Evolutionary conservation across 345 rosid species (phyloP).

Genomic region (Pseudoturritis turrita): DNA sequence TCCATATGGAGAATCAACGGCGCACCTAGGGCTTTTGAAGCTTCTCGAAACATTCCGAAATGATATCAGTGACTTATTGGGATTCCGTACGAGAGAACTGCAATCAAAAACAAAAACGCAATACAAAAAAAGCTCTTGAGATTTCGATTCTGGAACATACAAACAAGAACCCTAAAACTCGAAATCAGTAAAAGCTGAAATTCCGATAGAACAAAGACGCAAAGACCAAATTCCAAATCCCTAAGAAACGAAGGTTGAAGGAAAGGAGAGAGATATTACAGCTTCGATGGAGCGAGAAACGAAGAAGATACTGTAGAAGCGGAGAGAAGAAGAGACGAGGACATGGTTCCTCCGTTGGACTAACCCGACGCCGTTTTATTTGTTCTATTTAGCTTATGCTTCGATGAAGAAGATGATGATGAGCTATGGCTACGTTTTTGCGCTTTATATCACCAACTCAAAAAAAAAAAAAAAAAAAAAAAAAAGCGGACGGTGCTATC

Average conservation of each 20-base stretch:
- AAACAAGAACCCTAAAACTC: not conserved
- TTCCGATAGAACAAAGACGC: not conserved
- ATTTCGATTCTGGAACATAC: not conserved
- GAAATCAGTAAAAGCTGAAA: not conserved
- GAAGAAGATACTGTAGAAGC: conserved; percentile 48
- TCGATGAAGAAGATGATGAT: not conserved
- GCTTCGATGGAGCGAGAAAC: conserved; percentile 35
- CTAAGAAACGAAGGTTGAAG: conserved; percentile 5
- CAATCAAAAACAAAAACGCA: not conserved
- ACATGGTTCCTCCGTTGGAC: conserved; percentile 40
- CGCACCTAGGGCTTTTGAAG: conserved; percentile 42
- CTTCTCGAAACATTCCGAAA: conserved; percentile 31
- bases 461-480: not conserved
- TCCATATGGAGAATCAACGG: conserved; percentile 58
- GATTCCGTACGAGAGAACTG: conserved; percentile 29
- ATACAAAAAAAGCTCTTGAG: not conserved
- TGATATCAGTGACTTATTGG: conserved; percentile 17
- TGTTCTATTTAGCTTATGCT: not conserved
- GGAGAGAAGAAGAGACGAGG: conserved; percentile 47
- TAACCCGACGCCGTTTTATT: conserved; percentile 31
- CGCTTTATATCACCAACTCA: not conserved
- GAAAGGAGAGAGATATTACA: conserved; percentile 38
- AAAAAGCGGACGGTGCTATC: not conserved
- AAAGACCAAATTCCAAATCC: not conserved
- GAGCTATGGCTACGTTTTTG: not conserved